Conservation (phyloP, 108 stramenopile species). For the Skeletonema marinoi region DNA sequence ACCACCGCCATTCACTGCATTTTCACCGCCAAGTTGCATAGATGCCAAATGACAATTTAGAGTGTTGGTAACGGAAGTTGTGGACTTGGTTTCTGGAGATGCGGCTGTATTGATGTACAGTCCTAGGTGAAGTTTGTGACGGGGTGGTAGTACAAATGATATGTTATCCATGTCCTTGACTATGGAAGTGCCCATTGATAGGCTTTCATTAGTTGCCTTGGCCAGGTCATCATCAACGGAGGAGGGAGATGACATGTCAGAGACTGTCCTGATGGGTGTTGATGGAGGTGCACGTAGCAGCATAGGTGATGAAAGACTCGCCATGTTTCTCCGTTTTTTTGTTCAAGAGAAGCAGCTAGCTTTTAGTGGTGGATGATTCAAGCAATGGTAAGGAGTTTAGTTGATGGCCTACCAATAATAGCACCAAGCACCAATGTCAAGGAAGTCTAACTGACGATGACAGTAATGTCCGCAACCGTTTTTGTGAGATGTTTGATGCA, state of each 20-base stretch:
- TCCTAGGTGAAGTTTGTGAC: constrained; percentile 19
- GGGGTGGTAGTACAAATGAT: constrained; percentile 21
- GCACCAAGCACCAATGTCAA: no score
- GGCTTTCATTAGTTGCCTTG: constrained; percentile 10
- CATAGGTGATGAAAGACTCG: not conserved
- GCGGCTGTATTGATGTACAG: constrained; percentile 32
- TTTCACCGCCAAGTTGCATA: not conserved
- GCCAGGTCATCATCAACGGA: constrained; percentile 33
- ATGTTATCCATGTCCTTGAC: constrained; percentile 14
- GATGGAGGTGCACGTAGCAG: not conserved
- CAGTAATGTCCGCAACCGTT: no score
- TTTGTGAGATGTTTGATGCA: no score
- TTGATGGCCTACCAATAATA: no score
- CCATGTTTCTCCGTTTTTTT: not conserved
- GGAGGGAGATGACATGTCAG: not conserved
- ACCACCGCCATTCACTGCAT: not conserved
- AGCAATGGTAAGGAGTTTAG: no score
- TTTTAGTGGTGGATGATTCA: not conserved
- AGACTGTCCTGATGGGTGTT: not conserved
- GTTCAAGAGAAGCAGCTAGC: not conserved
- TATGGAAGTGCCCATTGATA: constrained; percentile 23
- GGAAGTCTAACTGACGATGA: no score
- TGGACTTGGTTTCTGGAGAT: not conserved
- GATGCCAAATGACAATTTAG: not conserved
- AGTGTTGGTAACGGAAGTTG: not conserved